Evolutionary conservation across 2,329 filamentous ascomycete genomes (phyloP).

Genomic region (Aspergillus phoenicis): DNA sequence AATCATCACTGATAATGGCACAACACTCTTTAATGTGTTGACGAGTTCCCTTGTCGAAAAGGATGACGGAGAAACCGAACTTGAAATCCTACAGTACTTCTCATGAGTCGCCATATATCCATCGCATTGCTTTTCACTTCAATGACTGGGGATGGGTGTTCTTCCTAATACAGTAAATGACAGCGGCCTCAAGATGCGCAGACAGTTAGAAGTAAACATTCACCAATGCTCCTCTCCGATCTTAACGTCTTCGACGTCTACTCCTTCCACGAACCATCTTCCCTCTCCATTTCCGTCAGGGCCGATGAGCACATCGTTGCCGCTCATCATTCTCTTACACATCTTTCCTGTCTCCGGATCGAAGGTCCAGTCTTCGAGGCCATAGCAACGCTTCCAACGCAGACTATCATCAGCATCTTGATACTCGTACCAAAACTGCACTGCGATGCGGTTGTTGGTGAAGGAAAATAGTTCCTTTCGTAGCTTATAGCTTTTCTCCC

Average conservation of each 20-base stretch:
- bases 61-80: not conserved
- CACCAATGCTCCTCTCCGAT: constrained; percentile 43
- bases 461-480: constrained; percentile 85
- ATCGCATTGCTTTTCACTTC: not conserved
- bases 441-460: constrained; percentile 73
- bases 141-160: too few relatives aligned
- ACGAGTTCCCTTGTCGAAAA: not conserved
- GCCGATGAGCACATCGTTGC: constrained; percentile 49
- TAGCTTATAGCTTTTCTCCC: constrained; percentile 71
- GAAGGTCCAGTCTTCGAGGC: constrained; percentile 61
- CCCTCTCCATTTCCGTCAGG: constrained; percentile 45
- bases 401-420: constrained; percentile 63
- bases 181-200: not conserved
- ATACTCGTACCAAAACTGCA: constrained; percentile 91
- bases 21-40: too few relatives aligned
- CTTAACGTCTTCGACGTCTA: constrained; percentile 43
- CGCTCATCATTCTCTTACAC: constrained; percentile 52
- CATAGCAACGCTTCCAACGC: constrained; percentile 86
- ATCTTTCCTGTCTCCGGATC: constrained; percentile 48
- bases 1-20: not conserved
- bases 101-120: not conserved
- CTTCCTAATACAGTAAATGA: not conserved
- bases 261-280: constrained; percentile 49
- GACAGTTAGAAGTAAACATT: not conserved
- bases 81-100: not conserved